Percentiles rank a stretch among this genome's conserved stretches.
phyloP scores from a whole-genome alignment of 192 early-diverging fungal genomes.

The Backusella liffmaniae region DNA sequence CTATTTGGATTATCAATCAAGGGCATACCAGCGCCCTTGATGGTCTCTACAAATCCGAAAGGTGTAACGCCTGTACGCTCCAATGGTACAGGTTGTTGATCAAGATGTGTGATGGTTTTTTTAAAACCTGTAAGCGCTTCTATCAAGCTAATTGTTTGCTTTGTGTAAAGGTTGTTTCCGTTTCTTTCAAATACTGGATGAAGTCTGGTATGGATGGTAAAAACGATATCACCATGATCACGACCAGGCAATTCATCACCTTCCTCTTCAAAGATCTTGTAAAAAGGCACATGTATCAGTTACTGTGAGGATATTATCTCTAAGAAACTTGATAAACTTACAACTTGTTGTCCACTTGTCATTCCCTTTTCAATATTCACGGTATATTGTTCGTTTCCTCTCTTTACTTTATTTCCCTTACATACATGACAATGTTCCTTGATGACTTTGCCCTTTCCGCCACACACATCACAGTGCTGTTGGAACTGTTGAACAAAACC shows the following conservation, averaged over 20 bases:
- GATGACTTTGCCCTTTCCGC: constrained; percentile 62
- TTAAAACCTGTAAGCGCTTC: constrained; percentile 84
- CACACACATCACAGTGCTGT: constrained; percentile 85
- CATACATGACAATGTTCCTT: not conserved
- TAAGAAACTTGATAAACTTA: not conserved
- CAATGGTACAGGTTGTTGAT: constrained; percentile 69
- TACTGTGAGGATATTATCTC: not conserved
- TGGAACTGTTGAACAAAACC: constrained; percentile 96
- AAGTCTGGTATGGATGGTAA: constrained; percentile 65
- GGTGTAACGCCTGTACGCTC: constrained; percentile 45
- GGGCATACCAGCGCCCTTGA: constrained; percentile 92
- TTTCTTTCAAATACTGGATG: constrained; percentile 78
- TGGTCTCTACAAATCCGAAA: constrained; percentile 74
- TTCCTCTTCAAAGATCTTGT: constrained; percentile 74
- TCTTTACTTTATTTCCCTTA: constrained; percentile 64
- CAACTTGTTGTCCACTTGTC: constrained; percentile 67
- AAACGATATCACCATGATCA: constrained; percentile 82
- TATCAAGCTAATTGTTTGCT: constrained; percentile 71
- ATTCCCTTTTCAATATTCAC: constrained; percentile 84
- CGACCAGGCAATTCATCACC: constrained; percentile 90
- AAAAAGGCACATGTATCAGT: not conserved
- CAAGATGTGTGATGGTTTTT: constrained; percentile 75
- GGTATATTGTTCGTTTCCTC: constrained; percentile 78
- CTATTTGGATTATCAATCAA: constrained; percentile 50
- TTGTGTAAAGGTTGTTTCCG: constrained; percentile 75